Percentiles rank a stretch among this genome's conserved stretches.
Conservation (phyloP, 768 basidiomycete genomes). For the Royoungia palumana region DNA sequence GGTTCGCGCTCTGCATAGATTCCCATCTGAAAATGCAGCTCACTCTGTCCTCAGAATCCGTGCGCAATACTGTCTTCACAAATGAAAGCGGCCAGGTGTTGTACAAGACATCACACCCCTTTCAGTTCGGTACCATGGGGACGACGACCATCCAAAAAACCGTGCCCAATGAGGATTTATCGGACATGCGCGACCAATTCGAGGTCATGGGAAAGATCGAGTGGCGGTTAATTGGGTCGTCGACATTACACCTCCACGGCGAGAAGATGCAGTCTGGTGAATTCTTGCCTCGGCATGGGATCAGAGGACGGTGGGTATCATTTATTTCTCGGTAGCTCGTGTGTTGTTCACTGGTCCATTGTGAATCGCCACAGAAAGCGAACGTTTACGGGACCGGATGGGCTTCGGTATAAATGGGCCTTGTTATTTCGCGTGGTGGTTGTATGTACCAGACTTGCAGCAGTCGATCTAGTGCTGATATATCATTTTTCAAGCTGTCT, state of each 20-base stretch:
- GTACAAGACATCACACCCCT: slow-evolving; percentile 21
- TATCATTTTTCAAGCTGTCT: slow-evolving; percentile 7
- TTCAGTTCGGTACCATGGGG: not conserved
- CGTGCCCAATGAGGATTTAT: slow-evolving; percentile 10
- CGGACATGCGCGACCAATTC: slow-evolving; percentile 27
- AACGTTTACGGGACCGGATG: slow-evolving; percentile 32
- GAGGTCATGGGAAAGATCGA: slow-evolving; percentile 33
- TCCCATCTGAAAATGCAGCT: slow-evolving; percentile 12
- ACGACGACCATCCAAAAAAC: slow-evolving; percentile 24
- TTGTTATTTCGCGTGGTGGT: slow-evolving; percentile 12
- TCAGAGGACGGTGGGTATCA: slow-evolving; percentile 12
- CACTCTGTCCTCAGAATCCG: slow-evolving; percentile 16
- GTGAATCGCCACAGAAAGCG: slow-evolving; percentile 7
- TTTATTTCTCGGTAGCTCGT: not conserved
- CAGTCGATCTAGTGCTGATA: not conserved
- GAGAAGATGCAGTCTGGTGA: slow-evolving; percentile 20
- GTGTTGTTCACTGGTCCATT: slow-evolving; percentile 15
- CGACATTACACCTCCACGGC: slow-evolving; percentile 29
- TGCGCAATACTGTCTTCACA: slow-evolving; percentile 20
- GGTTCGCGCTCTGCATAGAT: too few species aligned
- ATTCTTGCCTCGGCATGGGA: slow-evolving; percentile 21
- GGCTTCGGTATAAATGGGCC: slow-evolving; percentile 31
- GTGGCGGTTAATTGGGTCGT: slow-evolving; percentile 24
- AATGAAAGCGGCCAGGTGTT: slow-evolving; percentile 23
- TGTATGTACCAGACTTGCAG: not conserved